phyloP scores from a whole-genome alignment of 2,329 filamentous ascomycete species.

The Beauveria sp. region DNA sequence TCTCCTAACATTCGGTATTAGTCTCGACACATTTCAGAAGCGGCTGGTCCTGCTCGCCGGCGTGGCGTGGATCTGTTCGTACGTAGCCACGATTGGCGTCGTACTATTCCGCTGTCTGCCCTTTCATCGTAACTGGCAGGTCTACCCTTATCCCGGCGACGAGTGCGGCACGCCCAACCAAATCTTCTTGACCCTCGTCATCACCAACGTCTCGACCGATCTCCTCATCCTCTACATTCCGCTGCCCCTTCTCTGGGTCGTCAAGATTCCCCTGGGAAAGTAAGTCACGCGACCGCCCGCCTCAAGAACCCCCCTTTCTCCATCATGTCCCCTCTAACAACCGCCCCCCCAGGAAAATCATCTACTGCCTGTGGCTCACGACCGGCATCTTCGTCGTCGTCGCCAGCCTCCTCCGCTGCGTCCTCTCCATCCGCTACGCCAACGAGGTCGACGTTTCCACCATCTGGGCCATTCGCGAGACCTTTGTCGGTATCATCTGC shows the following conservation, averaged over 20 bases:
- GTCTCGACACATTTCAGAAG: constrained; percentile 17
- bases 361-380: constrained; percentile 18
- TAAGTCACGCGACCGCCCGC: neutral
- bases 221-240: constrained; percentile 19
- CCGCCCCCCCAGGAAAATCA: constrained; percentile 15
- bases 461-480: constrained; percentile 21
- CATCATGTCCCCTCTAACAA: neutral
- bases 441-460: constrained; percentile 17
- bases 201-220: constrained; percentile 20
- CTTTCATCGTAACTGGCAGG: constrained; percentile 19
- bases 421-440: constrained; percentile 16
- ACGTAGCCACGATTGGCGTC: constrained; percentile 17
- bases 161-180: constrained; percentile 16
- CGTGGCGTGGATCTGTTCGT: constrained; percentile 12
- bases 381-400: constrained; percentile 20
- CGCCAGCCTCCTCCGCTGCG: constrained; percentile 18
- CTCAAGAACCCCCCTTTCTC: neutral
- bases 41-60: constrained; percentile 16
- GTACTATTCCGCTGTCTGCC: constrained; percentile 17
- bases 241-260: constrained; percentile 18
- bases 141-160: constrained; percentile 20
- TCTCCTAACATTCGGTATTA: neutral
- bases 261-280: constrained; percentile 16
- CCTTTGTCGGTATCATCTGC: constrained; percentile 19
- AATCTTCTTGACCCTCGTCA: constrained; percentile 17